Conservation (phyloP, 2,329 filamentous ascomycete genomes). For the Diaporthe sp. region DNA sequence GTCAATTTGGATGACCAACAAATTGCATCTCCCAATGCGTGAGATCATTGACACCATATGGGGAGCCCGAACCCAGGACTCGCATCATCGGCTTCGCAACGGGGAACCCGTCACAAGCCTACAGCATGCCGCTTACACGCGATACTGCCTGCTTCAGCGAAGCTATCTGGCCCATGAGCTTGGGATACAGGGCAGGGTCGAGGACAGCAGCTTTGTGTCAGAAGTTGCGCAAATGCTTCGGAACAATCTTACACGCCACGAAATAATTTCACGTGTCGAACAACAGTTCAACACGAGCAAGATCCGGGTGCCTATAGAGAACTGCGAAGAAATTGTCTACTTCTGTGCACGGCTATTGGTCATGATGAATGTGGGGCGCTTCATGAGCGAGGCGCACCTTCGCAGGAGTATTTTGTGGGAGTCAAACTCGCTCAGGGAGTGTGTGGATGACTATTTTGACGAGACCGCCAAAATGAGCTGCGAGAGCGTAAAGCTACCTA, state of each 20-base stretch:
- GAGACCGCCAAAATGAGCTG: not conserved
- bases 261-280: not conserved
- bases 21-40: not conserved
- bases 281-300: not conserved
- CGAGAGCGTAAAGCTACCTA: constrained; percentile 41
- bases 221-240: not conserved
- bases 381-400: not conserved
- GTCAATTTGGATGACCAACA: too few species aligned
- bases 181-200: not conserved
- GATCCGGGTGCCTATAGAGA: too few species aligned
- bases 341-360: not conserved
- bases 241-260: not conserved
- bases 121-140: not conserved
- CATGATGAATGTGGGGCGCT: not conserved
- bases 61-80: not conserved
- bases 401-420: not conserved
- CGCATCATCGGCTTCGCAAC: not conserved
- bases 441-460: not conserved
- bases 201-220: not conserved
- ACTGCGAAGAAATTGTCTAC: not conserved
- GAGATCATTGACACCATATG: not conserved
- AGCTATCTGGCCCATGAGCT: not conserved
- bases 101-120: not conserved
- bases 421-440: not conserved
- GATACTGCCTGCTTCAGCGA: not conserved